These are phyloP conservation scores for Allium fistulosum DNA, from an alignment of 106 monocot genomes.

Conservation along the genomic window DNA sequence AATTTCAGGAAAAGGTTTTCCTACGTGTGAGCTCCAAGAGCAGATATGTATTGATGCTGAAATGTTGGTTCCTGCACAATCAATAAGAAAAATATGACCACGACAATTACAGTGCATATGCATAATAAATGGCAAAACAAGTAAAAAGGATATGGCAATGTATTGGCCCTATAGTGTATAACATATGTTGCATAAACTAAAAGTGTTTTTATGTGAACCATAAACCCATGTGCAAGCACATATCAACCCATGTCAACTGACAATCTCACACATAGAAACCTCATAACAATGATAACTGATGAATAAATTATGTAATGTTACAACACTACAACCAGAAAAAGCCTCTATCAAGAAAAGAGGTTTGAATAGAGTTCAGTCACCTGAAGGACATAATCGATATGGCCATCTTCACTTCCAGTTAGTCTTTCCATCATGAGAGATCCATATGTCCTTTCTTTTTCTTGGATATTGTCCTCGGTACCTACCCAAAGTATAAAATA, in stretches of 20 bases:
- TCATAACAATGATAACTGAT: no score
- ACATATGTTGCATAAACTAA: neutral
- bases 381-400: slow-evolving; percentile 91
- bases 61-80: slow-evolving; percentile 84
- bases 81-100: neutral
- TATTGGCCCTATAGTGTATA: no score
- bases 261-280: neutral
- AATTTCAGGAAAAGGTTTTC: neutral
- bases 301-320: neutral
- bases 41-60: slow-evolving; percentile 84
- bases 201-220: neutral
- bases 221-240: neutral
- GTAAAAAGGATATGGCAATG: no score
- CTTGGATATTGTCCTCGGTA: slow-evolving; percentile 19
- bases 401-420: slow-evolving; percentile 67
- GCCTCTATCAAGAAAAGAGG: neutral
- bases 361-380: slow-evolving; percentile 11
- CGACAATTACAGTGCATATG: no score
- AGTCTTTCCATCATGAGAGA: slow-evolving; percentile 84
- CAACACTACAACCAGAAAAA: neutral
- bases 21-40: slow-evolving; percentile 90
- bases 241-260: neutral
- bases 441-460: slow-evolving; percentile 68
- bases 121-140: no score
- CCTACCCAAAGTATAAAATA: slow-evolving; percentile 18